Conservation (phyloP, 2,329 filamentous ascomycete species). For the Gaeumannomyces sp. region DNA sequence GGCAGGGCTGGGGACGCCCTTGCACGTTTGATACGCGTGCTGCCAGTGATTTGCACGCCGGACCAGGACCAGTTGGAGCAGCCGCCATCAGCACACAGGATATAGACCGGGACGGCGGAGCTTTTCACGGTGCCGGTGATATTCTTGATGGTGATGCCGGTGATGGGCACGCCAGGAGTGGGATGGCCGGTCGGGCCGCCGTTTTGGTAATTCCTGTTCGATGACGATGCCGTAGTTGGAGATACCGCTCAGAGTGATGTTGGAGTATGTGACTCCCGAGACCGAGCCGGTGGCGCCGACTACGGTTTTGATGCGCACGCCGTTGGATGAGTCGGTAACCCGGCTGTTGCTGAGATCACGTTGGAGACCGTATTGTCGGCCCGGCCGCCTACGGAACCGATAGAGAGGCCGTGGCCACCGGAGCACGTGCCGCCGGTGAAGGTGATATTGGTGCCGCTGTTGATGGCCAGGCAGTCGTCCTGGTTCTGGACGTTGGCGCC, state of each 20-base stretch:
- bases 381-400: conserved; percentile 53
- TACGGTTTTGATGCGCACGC: conserved; percentile 48
- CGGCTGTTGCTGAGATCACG: conserved; percentile 33
- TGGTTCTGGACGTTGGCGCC: conserved; percentile 52
- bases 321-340: conserved; percentile 5
- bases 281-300: conserved; percentile 45
- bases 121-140: conserved; percentile 32
- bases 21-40: conserved; percentile 13
- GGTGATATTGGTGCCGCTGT: conserved; percentile 26
- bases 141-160: conserved; percentile 31
- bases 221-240: conserved; percentile 47
- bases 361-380: conserved; percentile 46
- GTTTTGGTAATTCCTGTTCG: conserved; percentile 51
- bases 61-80: conserved; percentile 31
- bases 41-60: conserved; percentile 30
- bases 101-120: conserved; percentile 26
- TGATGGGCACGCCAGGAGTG: conserved; percentile 40
- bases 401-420: conserved; percentile 51
- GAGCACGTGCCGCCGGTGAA: conserved; percentile 38
- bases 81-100: conserved; percentile 31
- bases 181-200: conserved; percentile 33
- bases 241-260: conserved; percentile 44
- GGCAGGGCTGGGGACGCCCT: not conserved
- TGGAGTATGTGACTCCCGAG: conserved; percentile 43
- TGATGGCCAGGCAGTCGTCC: conserved; percentile 55